A percentile compares a stretch with the other conserved stretches of the same genome.
phyloP scores from a whole-genome alignment of 768 basidiomycete genomes.

The Psilocybe sp. region DNA sequence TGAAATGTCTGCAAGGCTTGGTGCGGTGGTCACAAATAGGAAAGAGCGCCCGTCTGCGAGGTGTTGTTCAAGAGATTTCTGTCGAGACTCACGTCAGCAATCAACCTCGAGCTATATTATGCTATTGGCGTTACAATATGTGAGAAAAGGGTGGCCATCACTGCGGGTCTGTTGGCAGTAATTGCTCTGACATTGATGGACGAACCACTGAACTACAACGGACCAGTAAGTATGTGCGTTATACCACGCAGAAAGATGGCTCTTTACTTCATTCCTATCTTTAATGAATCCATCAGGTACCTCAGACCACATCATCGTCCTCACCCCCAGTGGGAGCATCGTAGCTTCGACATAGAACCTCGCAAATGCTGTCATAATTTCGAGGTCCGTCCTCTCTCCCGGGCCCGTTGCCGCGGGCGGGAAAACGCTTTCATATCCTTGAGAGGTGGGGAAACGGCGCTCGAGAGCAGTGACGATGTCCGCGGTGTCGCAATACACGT shows the following conservation, averaged over 20 bases:
- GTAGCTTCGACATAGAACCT: conserved; percentile 43
- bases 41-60: conserved; percentile 53
- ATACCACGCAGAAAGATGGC: not conserved
- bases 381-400: conserved; percentile 39
- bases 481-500: conserved; percentile 50
- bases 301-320: conserved; percentile 45
- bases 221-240: not conserved
- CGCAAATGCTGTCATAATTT: conserved; percentile 45
- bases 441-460: conserved; percentile 47
- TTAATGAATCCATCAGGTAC: conserved; percentile 43
- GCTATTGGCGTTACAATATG: conserved; percentile 45
- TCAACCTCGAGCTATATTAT: not conserved
- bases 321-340: conserved; percentile 39
- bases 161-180: conserved; percentile 23
- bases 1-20: conserved; percentile 51
- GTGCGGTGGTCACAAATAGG: conserved; percentile 52
- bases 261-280: conserved; percentile 43
- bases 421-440: conserved; percentile 47
- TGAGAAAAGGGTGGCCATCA: conserved; percentile 38
- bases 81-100: not conserved
- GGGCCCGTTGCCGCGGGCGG: conserved; percentile 38
- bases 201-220: conserved; percentile 26
- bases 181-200: conserved; percentile 37
- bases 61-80: conserved; percentile 38
- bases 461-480: conserved; percentile 53